Evolutionary conservation across 345 rosid species (phyloP).

Genomic region (Brassica carinata): DNA sequence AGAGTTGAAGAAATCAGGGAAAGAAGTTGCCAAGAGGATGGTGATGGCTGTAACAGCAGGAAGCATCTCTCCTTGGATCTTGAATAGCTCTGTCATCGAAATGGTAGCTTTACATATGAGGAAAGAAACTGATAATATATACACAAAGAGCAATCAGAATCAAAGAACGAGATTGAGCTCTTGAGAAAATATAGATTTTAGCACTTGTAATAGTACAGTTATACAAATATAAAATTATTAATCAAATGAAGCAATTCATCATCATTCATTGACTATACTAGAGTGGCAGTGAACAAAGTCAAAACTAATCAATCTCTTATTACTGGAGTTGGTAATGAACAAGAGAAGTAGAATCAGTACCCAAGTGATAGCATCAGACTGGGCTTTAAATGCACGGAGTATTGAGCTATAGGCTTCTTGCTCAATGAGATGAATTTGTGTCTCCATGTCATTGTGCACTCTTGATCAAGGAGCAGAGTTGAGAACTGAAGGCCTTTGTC

Average conservation of each 20-base stretch:
- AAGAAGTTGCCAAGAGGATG: no score
- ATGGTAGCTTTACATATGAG: no score
- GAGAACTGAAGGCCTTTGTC: conserved; percentile 64
- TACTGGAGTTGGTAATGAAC: not conserved
- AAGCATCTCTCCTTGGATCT: no score
- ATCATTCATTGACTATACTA: no score
- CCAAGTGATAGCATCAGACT: conserved; percentile 97
- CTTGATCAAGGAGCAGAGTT: conserved; percentile 66
- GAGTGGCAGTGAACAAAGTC: not conserved
- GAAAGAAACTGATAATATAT: no score
- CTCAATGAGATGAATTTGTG: conserved; percentile 85
- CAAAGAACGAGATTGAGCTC: conserved; percentile 12
- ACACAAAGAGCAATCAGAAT: conserved; percentile 10
- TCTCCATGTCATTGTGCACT: conserved; percentile 81
- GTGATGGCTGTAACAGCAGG: no score
- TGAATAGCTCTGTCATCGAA: no score
- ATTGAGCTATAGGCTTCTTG: conserved; percentile 89
- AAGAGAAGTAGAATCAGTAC: conserved; percentile 47
- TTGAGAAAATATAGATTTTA: not conserved
- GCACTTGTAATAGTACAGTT: no score
- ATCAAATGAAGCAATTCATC: no score
- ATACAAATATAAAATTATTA: no score
- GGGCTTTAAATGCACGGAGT: conserved; percentile 96
- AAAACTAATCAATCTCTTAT: not conserved
- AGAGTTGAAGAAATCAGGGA: no score